Evolutionary conservation across 2,329 filamentous ascomycete genomes (phyloP).

Genomic region (Aspergillus udagawae): DNA sequence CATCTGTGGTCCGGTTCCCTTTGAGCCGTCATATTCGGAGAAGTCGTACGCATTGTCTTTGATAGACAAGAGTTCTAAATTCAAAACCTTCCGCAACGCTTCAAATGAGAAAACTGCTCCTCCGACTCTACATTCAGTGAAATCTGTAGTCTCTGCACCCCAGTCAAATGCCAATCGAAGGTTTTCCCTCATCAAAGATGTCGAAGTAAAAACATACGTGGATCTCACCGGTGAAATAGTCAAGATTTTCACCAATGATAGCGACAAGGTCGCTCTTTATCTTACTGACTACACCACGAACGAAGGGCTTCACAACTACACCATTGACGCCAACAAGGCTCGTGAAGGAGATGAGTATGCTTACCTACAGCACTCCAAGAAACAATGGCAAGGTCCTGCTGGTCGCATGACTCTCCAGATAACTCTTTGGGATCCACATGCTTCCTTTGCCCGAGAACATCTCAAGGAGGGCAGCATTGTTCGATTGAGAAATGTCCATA

Average conservation of each 20-base stretch:
- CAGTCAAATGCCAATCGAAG: conserved; percentile 8
- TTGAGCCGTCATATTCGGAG: conserved; percentile 25
- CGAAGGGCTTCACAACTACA: conserved; percentile 55
- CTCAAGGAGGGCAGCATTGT: conserved; percentile 62
- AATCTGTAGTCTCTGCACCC: conserved; percentile 6
- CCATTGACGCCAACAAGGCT: conserved; percentile 31
- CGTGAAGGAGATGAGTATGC: conserved; percentile 54
- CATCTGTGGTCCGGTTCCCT: conserved; percentile 25
- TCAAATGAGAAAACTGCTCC: not conserved
- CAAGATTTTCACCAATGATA: conserved; percentile 45
- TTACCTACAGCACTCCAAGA: conserved; percentile 44
- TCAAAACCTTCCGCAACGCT: conserved; percentile 9
- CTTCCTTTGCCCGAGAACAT: conserved; percentile 51
- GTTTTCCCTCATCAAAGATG: conserved; percentile 63
- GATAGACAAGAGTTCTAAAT: conserved; percentile 16
- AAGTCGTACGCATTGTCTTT: conserved; percentile 25
- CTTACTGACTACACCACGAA: conserved; percentile 82
- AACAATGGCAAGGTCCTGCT: conserved; percentile 66
- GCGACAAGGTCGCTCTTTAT: conserved; percentile 59
- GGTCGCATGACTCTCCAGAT: conserved; percentile 70
- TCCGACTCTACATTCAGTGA: conserved; percentile 2
- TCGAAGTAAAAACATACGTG: conserved; percentile 55
- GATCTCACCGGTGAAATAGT: conserved; percentile 72
- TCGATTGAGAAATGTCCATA: conserved; percentile 65
- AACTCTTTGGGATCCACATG: conserved; percentile 67